Base-by-base conservation (phyloP, 2,329 filamentous ascomycete species). In the Metarhizium album region DNA sequence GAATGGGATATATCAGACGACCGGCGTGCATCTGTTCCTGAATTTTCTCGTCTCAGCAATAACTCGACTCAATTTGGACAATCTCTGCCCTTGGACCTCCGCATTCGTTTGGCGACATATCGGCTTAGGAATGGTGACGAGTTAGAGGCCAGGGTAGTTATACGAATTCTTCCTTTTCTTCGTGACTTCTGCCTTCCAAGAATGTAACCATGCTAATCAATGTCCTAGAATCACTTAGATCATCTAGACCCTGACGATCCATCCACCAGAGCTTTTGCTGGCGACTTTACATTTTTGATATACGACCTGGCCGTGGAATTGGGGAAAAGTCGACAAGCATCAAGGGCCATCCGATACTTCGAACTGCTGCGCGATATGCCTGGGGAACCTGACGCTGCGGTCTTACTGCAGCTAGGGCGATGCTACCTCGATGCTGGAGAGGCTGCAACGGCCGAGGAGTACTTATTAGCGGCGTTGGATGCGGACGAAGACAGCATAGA, bases 1-100 rank as follows among this genome's bases (percentile, higher is more conserved):
- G 93, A 98, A 68, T 98, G 90, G 81, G 93, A 98, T 64, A 68
- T 78, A 4, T 77, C 83, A 43, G 80, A 89, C 60, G 73, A 76
- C 20, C 83, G 93, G 54, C 82, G 90, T 52, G 65, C 72, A 2
- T 67, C 75, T 52, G 75, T 87, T 4, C 66, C 77, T 2, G 77
- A 77, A 1, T 95, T 86, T 62, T 67, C 74, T 8, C 70, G 75
- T 4, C 74, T 69, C 3, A 67, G 67, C 43, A 80, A 80, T 62
- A 71, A 76, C 1, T 61, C 68, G 3, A 71, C 75, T 5, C 70
- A 76, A 0, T 95, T 95, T 64, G 90, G 88, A 0, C 66, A 76
- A 38, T 81, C 83, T 1, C 71, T 96, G 38, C 91, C 90, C 0
- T 66, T 90, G 4, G 90, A 96, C 57, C 72, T 98, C 42, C 83